Evolutionary conservation across 2,329 filamentous ascomycete genomes (phyloP), one percentile per base, ranked within the genome.

Genomic region (Calonectria honghensis): DNA sequence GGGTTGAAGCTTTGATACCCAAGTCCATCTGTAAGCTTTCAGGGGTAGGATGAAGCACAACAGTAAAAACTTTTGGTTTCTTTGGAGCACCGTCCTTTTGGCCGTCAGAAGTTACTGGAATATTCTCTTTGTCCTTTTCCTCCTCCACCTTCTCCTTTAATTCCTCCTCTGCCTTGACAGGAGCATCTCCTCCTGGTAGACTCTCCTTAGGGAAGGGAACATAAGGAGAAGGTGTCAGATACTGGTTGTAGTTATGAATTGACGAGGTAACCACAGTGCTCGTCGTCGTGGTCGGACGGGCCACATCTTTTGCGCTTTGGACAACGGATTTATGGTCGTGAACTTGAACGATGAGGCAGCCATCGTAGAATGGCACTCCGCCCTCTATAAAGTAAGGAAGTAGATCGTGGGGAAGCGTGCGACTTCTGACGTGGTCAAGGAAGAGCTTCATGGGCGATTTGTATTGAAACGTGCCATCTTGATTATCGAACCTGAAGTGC

Each of bases 271-370:
- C 87, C 50, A 90, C 90, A 69, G 93, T 93, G 77, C 89, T 92
- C 20, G 91, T 90, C 27, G 90, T 87, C 1, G 91, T 88, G 9
- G 82, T 79, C 4, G 84, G 32, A 87, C 87, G 67, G 87, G 88
- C 65, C 87, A 90, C 72, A 87, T 91, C 92, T 82, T 95, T 92
- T 78, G 90, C 87, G 75, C 14, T n/a, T 27, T 90, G 89, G 61
- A 89, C 89, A 52, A 87, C 87, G 0, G 93, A 92, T 81, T 94
- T 95, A 86, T 98, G 95, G 83, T 98, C 95, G 81, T 98, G 91
- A n/a, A 98, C 88, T 84, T 98, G 94, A 45, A 99, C 96, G 79
- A 99, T 98, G 72, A 99, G 90, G 82, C 96, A 98, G 39, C 94
- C 96, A 84, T 98, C 96, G 83, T 98, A 99, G 83, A 98, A 98